Conservation (phyloP, 2,329 filamentous ascomycete species). For the Epichloe sylvatica region DNA sequence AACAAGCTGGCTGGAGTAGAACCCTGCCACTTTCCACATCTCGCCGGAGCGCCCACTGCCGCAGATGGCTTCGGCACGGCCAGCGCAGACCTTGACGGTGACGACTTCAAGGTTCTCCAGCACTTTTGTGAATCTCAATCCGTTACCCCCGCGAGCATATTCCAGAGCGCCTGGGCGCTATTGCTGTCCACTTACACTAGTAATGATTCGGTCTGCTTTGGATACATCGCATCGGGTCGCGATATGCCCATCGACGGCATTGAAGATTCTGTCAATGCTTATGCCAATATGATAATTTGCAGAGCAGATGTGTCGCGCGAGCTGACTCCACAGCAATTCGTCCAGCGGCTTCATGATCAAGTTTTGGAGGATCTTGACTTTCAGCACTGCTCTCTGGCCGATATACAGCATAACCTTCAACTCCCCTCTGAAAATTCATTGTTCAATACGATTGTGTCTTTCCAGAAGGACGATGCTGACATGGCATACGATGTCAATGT, state of each 20-base stretch:
- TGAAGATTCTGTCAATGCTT: constrained; percentile 3
- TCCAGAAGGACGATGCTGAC: constrained; percentile 11
- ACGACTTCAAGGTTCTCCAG: constrained; percentile 2
- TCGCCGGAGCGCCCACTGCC: background rate
- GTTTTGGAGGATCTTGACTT: constrained; percentile 29
- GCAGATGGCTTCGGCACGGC: background rate
- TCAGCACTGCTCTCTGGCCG: constrained; percentile 34
- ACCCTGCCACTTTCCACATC: constrained; percentile 7
- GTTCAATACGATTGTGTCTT: constrained; percentile 21
- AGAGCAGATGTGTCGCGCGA: background rate
- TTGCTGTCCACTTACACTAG: constrained; percentile 4
- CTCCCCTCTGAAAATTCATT: constrained; percentile 8
- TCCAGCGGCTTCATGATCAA: constrained; percentile 24
- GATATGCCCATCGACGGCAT: constrained; percentile 1
- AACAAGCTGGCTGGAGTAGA: constrained; percentile 3
- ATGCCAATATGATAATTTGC: constrained; percentile 3
- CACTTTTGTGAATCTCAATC: constrained; percentile 24
- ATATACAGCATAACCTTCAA: constrained; percentile 24
- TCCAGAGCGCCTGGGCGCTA: constrained; percentile 7
- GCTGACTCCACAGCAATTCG: constrained; percentile 25
- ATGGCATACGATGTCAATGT: background rate
- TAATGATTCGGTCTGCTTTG: constrained; percentile 1
- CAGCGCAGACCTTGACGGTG: background rate
- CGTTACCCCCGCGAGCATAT: constrained; percentile 5
- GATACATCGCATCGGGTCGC: constrained; percentile 2